A percentile compares a stretch with the other conserved stretches of the same genome.
Evolutionary conservation across 2,329 filamentous ascomycete species (phyloP).

Genomic region (Sporothrix curviconia): DNA sequence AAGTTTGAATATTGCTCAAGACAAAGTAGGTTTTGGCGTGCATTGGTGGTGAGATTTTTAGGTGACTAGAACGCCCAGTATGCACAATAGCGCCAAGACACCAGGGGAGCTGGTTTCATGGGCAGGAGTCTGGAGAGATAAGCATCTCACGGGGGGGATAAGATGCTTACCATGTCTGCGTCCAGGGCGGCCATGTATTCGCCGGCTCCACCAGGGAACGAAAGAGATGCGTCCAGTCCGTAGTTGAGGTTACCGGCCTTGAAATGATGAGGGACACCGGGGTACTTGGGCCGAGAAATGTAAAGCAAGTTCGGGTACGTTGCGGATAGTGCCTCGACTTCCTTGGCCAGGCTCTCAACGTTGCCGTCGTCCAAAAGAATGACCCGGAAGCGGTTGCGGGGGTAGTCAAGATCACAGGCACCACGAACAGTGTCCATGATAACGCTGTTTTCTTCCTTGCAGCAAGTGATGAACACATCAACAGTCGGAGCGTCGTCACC

Average conservation of each 20-base stretch:
- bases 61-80: too few species aligned
- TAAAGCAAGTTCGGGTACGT: slow-evolving; percentile 46
- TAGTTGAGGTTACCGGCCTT: slow-evolving; percentile 61
- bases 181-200: slow-evolving; percentile 42
- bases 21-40: too few species aligned
- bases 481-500: slow-evolving; percentile 46
- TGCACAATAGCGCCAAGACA: too few species aligned
- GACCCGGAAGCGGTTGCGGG: slow-evolving; percentile 44
- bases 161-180: slow-evolving; percentile 48
- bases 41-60: too few species aligned
- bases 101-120: too few species aligned
- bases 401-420: slow-evolving; percentile 50
- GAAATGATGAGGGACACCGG: slow-evolving; percentile 48
- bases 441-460: slow-evolving; percentile 49
- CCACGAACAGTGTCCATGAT: slow-evolving; percentile 52
- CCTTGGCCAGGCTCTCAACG: slow-evolving; percentile 33
- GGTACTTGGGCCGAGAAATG: slow-evolving; percentile 43
- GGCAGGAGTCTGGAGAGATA: too few species aligned
- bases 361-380: slow-evolving; percentile 50
- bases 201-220: slow-evolving; percentile 46
- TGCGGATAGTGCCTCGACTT: slow-evolving; percentile 30
- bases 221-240: slow-evolving; percentile 44
- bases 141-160: neutral
- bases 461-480: slow-evolving; percentile 52
- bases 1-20: too few species aligned